phyloP scores from a whole-genome alignment of 352 stramenopile genomes.

The Albugo candida region DNA sequence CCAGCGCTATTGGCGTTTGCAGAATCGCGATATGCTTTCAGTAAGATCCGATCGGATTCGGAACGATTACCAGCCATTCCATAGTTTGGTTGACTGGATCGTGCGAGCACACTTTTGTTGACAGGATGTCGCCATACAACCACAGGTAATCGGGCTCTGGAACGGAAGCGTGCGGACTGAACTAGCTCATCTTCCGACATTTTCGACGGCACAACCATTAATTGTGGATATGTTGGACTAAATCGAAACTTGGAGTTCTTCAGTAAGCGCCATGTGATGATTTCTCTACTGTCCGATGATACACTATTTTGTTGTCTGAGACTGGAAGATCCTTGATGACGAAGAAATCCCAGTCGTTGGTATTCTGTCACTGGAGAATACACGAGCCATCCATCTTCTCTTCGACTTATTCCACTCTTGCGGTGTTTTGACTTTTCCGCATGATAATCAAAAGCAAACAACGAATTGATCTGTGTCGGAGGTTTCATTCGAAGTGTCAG shows the following conservation, averaged over 20 bases:
- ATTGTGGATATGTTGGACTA: conserved; percentile 87
- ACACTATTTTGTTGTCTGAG: background rate
- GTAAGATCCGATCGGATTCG: conserved; percentile 79
- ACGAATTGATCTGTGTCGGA: conserved; percentile 37
- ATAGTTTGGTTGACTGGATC: conserved; percentile 90
- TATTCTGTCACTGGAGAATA: conserved; percentile 71
- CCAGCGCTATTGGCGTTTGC: conserved; percentile 56
- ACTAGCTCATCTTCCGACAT: conserved; percentile 86
- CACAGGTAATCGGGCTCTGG: conserved; percentile 80
- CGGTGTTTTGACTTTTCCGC: conserved; percentile 35
- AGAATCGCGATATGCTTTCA: conserved; percentile 71
- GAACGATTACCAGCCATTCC: conserved; percentile 90
- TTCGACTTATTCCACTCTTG: conserved; percentile 10
- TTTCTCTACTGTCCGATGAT: conserved; percentile 8
- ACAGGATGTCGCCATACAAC: conserved; percentile 83
- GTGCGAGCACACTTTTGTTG: conserved; percentile 87
- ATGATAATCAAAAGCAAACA: conserved; percentile 76
- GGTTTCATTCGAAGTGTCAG: conserved; percentile 63
- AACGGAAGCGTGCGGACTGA: conserved; percentile 81
- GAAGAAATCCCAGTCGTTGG: conserved; percentile 59
- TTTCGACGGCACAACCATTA: conserved; percentile 86
- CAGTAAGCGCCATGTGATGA: conserved; percentile 61
- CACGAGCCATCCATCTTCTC: conserved; percentile 65
- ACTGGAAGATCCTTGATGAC: conserved; percentile 6
- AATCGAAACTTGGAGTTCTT: conserved; percentile 84